Conservation (phyloP, 2,329 filamentous ascomycete species). For the Fragosphaeria purpurea region DNA sequence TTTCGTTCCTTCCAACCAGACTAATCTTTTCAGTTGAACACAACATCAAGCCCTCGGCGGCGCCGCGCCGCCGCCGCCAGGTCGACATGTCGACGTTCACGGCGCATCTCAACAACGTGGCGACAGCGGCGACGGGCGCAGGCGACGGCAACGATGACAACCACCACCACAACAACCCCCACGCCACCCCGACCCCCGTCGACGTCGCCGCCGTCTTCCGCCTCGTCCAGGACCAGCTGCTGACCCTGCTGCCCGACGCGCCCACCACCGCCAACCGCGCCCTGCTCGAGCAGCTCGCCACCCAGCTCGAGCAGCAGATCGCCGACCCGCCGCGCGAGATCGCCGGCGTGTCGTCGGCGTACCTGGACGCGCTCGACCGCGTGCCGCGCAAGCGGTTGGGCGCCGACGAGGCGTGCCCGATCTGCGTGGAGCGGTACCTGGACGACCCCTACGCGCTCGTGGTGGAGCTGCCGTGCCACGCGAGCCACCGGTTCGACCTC, state of each 20-base stretch:
- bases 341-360: constrained; percentile 47
- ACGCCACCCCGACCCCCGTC: constrained; percentile 49
- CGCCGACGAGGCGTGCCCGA: constrained; percentile 46
- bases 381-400: constrained; percentile 41
- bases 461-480: constrained; percentile 53
- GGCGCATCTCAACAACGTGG: constrained; percentile 45
- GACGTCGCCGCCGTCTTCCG: constrained; percentile 48
- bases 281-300: constrained; percentile 41
- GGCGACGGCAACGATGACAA: background rate
- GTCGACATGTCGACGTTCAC: constrained; percentile 56
- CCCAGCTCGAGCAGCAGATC: constrained; percentile 39
- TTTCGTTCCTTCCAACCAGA: background rate
- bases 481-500: constrained; percentile 50
- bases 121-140: constrained; percentile 21
- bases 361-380: constrained; percentile 49
- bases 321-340: constrained; percentile 41
- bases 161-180: constrained; percentile 36
- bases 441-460: constrained; percentile 54
- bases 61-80: constrained; percentile 38
- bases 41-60: constrained; percentile 41
- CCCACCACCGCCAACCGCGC: constrained; percentile 36
- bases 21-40: constrained; percentile 44
- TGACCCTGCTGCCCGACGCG: constrained; percentile 38
- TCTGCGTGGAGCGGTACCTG: constrained; percentile 52
- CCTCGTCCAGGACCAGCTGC: constrained; percentile 49